phyloP scores from a whole-genome alignment of 352 stramenopile species.

The Phytophthora gonapodyides region DNA sequence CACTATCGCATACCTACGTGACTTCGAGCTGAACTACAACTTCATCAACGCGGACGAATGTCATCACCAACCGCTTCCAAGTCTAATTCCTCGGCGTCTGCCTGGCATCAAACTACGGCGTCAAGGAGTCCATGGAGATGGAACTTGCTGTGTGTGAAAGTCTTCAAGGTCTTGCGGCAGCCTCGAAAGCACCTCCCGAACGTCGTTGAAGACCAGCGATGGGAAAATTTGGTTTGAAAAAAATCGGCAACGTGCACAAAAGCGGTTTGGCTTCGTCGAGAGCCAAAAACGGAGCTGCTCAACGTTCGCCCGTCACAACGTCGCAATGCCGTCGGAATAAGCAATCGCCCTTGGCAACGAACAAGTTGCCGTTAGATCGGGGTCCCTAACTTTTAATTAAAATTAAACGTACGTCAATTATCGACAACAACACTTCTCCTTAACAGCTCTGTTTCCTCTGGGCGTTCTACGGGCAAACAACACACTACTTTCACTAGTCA shows the following conservation, averaged over 20 bases:
- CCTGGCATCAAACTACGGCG: too few relatives aligned
- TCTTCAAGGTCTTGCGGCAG: slow-evolving; percentile 2
- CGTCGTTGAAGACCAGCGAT: too few relatives aligned
- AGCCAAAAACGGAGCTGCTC: not conserved
- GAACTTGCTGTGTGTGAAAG: not conserved
- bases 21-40: too few relatives aligned
- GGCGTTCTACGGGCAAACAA: slow-evolving; percentile 8
- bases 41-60: too few relatives aligned
- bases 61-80: too few relatives aligned
- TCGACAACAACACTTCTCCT: slow-evolving; percentile 26
- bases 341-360: slow-evolving; percentile 5
- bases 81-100: too few relatives aligned
- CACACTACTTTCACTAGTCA: slow-evolving; percentile 36
- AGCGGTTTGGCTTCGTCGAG: not conserved
- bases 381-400: too few relatives aligned
- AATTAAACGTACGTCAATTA: slow-evolving; percentile 20
- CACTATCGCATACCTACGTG: too few relatives aligned
- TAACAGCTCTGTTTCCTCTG: slow-evolving; percentile 33
- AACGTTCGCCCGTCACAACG: slow-evolving; percentile 4
- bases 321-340: slow-evolving; percentile 2
- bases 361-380: slow-evolving; percentile 1
- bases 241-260: not conserved
- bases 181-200: too few relatives aligned
- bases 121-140: too few relatives aligned
- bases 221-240: slow-evolving; percentile 5